Evolutionary conservation across 2,329 filamentous ascomycete genomes (phyloP).

Genomic region (Mollisiaceae sp.): DNA sequence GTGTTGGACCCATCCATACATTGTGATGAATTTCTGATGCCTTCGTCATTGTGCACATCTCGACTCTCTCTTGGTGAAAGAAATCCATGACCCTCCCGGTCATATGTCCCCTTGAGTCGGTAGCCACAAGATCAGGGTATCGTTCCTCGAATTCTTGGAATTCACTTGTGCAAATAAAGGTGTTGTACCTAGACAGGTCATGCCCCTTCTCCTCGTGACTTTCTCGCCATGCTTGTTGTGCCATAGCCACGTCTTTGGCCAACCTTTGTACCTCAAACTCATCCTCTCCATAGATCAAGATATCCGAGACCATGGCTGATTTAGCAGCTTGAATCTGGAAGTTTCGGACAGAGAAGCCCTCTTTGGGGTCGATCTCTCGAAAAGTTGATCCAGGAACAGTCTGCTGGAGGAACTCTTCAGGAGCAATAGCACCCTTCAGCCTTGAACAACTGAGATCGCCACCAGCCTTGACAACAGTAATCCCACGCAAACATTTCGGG

Average conservation of each 20-base stretch:
- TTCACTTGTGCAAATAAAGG: constrained; percentile 72
- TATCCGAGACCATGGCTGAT: constrained; percentile 84
- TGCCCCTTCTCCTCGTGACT: constrained; percentile 62
- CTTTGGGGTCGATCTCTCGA: constrained; percentile 80
- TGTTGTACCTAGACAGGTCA: constrained; percentile 74
- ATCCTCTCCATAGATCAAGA: constrained; percentile 88
- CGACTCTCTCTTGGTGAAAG: constrained; percentile 82
- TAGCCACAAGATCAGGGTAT: constrained; percentile 72
- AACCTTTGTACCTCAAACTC: constrained; percentile 65
- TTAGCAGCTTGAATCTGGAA: constrained; percentile 97
- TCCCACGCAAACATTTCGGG: constrained; percentile 77
- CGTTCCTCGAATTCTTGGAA: constrained; percentile 75
- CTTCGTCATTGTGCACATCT: constrained; percentile 94
- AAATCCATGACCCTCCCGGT: constrained; percentile 87
- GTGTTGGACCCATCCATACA: constrained; percentile 88
- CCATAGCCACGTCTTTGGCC: constrained; percentile 70
- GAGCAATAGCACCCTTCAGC: constrained; percentile 84
- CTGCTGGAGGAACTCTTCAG: constrained; percentile 75
- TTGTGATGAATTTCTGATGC: constrained; percentile 88
- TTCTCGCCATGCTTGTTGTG: constrained; percentile 77
- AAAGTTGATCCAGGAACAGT: constrained; percentile 57
- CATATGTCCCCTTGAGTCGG: constrained; percentile 72
- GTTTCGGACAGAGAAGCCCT: constrained; percentile 94
- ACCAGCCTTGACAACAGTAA: constrained; percentile 88
- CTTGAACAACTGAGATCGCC: constrained; percentile 76